These are phyloP conservation scores for Globisporangium radiosum DNA, from an alignment of 352 stramenopile species.

Conservation along the genomic window DNA sequence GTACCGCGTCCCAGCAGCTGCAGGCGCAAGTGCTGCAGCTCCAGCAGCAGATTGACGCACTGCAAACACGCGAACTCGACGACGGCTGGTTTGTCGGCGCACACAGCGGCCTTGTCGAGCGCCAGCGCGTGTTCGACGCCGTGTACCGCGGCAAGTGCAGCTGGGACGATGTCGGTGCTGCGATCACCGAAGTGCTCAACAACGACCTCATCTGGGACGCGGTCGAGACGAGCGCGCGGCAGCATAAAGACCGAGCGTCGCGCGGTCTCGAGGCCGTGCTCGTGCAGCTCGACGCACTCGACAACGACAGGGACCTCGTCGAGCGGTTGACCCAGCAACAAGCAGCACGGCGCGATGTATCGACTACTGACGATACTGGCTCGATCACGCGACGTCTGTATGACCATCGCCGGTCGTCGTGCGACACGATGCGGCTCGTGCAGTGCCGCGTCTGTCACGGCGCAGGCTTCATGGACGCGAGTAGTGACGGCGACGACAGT, in stretches of 20 bases:
- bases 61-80: conserved; percentile 16
- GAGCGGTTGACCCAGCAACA: neutral
- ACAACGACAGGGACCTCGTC: conserved; percentile 4
- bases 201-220: conserved; percentile 57
- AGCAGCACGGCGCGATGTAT: neutral
- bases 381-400: conserved; percentile 5
- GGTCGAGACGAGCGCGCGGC: conserved; percentile 35
- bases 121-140: conserved; percentile 49
- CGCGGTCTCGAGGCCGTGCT: conserved; percentile 45
- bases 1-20: conserved; percentile 36
- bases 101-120: conserved; percentile 31
- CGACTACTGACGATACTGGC: no score
- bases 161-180: conserved; percentile 48
- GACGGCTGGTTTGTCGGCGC: conserved; percentile 38
- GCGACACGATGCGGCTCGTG: conserved; percentile 30
- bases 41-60: conserved; percentile 31
- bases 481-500: conserved; percentile 3
- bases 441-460: conserved; percentile 46
- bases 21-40: conserved; percentile 38
- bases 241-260: conserved; percentile 30
- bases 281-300: conserved; percentile 22
- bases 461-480: conserved; percentile 38
- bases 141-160: conserved; percentile 44
- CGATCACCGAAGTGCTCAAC: conserved; percentile 52
- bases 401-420: conserved; percentile 8